A percentile compares a stretch with the other conserved stretches of the same genome.
phyloP scores from a whole-genome alignment of 164 flowering plant species.

The Pachysandra terminalis region DNA sequence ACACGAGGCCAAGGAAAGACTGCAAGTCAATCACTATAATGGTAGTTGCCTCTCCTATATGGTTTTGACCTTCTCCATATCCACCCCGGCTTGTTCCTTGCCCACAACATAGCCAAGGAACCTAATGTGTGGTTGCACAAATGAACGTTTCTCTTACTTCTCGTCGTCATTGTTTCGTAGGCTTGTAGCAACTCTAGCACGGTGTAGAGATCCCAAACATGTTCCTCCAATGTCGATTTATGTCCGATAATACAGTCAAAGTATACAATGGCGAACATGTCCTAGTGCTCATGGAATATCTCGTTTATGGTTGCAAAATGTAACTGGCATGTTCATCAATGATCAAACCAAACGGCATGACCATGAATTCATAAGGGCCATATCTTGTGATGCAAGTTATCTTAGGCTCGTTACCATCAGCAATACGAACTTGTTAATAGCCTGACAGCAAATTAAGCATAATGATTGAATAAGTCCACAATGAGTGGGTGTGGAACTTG shows the following conservation, averaged over 20 bases:
- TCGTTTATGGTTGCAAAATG: constrained; percentile 1
- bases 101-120: not conserved
- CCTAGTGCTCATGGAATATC: not conserved
- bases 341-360: constrained; percentile 10
- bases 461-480: not conserved
- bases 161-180: too few relatives aligned
- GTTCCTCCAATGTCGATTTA: not conserved
- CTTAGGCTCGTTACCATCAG: not conserved
- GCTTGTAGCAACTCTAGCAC: not conserved
- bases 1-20: not conserved
- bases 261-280: not conserved
- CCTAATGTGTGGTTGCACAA: not conserved
- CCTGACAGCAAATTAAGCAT: constrained; percentile 8
- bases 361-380: constrained; percentile 9
- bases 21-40: not conserved
- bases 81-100: not conserved
- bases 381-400: not conserved
- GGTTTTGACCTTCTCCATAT: not conserved
- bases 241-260: not conserved
- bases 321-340: not conserved
- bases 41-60: not conserved
- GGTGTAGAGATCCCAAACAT: not conserved
- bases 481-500: not conserved
- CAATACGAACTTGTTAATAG: constrained; percentile 9
- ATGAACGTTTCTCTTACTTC: not conserved